Percentiles rank a stretch among this genome's conserved stretches.
Conservation (phyloP, 148 eudicot genomes). For the Vaccinium vitisidaea region DNA sequence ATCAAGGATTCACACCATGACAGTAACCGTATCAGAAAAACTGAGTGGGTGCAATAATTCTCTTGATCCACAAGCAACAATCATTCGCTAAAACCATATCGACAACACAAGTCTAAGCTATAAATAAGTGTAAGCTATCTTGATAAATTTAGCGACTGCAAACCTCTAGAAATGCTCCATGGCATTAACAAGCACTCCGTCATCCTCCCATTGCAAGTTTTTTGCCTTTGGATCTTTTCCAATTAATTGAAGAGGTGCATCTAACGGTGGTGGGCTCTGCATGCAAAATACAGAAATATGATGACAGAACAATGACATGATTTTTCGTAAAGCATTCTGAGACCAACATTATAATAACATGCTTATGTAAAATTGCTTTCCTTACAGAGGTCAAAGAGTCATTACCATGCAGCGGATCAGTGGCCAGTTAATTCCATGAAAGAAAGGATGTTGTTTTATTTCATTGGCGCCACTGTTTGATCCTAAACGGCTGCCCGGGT, state of each 20-base stretch:
- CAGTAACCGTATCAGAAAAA: neutral
- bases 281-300: conserved; percentile 13
- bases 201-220: conserved; percentile 69
- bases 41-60: neutral
- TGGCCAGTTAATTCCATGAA: conserved; percentile 92
- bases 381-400: conserved; percentile 10
- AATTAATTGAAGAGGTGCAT: conserved; percentile 66
- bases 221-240: conserved; percentile 56
- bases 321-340: neutral
- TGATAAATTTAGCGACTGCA: conserved; percentile 6
- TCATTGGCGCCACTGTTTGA: conserved; percentile 73
- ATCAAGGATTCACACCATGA: neutral
- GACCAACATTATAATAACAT: neutral
- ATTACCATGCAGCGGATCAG: conserved; percentile 91
- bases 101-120: neutral
- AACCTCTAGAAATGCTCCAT: conserved; percentile 74
- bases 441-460: conserved; percentile 82
- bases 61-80: conserved; percentile 2
- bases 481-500: conserved; percentile 85
- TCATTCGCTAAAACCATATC: neutral
- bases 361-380: neutral
- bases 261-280: conserved; percentile 83
- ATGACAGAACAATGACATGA: neutral
- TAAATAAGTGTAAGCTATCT: neutral
- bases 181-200: conserved; percentile 64